Evolutionary conservation across 345 rosid species (phyloP), one percentile per base, ranked within the genome.

Genomic region (Acer campestre): DNA sequence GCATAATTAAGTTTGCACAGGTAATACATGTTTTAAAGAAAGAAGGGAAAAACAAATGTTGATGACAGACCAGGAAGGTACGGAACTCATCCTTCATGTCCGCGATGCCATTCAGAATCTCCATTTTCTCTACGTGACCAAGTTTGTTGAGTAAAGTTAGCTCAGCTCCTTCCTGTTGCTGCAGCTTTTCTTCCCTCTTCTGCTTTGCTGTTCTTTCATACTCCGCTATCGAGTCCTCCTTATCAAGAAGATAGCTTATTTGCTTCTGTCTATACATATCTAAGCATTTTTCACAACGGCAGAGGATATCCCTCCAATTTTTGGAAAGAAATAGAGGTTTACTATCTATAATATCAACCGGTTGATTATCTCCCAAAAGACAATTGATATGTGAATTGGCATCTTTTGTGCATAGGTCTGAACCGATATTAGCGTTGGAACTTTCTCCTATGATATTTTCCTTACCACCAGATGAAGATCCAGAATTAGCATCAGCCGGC

Each of bases 111-210:
- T 79, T 89, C 82, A 93, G 85, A 72, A 97, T 83, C 86, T 97
- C 98, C 82, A 94, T 90, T 89, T 97, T 97, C 85, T 94, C 86
- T 73, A 96, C 81, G 82, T 94, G 99, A 80, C 93, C 94, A 51
- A 96, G 92, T 63, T 86, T 89, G 71, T 90, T 85, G 61, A 96
- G 74, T 80, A 93, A 85, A 67, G 71, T 89, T 80, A 83, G 68
- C 82, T 90, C 92, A 75, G 84, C 93, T 40, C 90, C 97, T 67
- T 93, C 97, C 75, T 87, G 94, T 81, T 91, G 83, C 90, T 88
- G 95, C 88, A 89, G 74, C 81, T 94, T 94, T 84, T 96, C 95
- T 81, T 90, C 92, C 85, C 99, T 91, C 83, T 83, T 96, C 86
- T 86, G 90, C 82, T 92, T 94, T 40, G 97, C 98, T 79, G 83